A percentile compares a stretch with the other conserved stretches of the same genome.
These are phyloP conservation scores for Aureobasidium sp. DNA, from an alignment of 2,329 filamentous ascomycete species.

Conservation along the genomic window DNA sequence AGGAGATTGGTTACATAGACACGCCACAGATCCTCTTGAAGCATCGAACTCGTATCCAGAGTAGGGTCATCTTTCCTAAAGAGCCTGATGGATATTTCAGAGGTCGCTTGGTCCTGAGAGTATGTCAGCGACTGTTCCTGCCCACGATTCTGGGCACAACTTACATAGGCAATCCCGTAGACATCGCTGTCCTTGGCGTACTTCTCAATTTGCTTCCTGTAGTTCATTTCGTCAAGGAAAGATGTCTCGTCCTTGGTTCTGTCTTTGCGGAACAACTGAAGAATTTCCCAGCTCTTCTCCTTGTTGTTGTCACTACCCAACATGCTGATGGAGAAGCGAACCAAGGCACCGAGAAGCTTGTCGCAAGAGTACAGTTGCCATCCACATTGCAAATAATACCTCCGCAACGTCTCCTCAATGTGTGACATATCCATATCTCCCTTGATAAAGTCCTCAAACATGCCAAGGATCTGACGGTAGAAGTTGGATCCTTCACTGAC, in stretches of 20 bases:
- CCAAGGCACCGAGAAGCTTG: constrained; percentile 75
- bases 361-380: constrained; percentile 93
- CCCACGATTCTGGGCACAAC: constrained; percentile 33
- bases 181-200: constrained; percentile 87
- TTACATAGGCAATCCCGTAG: constrained; percentile 84
- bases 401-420: constrained; percentile 83
- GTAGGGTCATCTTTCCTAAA: constrained; percentile 79
- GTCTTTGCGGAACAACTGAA: constrained; percentile 76
- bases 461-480: constrained; percentile 76
- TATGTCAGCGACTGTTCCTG: constrained; percentile 24
- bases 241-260: constrained; percentile 79
- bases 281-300: constrained; percentile 88
- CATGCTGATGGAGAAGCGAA: constrained; percentile 73
- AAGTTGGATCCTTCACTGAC: constrained; percentile 61
- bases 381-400: constrained; percentile 83
- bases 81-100: constrained; percentile 67
- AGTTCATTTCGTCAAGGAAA: constrained; percentile 81
- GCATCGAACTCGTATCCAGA: constrained; percentile 66
- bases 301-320: constrained; percentile 76
- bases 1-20: constrained; percentile 93
- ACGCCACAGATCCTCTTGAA: constrained; percentile 65
- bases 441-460: constrained; percentile 80
- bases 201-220: constrained; percentile 87
- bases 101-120: constrained; percentile 55
- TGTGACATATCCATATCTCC: constrained; percentile 68